Evolutionary conservation across 257 asterid genomes (phyloP).

Genomic region (Solanum megistacrolobum): DNA sequence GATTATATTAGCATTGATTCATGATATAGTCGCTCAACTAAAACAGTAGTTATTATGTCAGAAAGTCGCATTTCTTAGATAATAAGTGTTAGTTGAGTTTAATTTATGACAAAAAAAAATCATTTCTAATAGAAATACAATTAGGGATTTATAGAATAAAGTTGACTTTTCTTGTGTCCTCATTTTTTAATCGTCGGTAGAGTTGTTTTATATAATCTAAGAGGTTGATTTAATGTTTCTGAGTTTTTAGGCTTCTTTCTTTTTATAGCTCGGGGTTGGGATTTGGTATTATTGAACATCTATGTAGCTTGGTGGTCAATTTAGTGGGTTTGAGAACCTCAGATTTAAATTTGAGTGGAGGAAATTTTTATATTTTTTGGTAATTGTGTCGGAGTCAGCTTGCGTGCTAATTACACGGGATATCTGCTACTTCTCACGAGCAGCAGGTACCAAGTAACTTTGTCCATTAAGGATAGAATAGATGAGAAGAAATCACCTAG

Average conservation of each 20-base stretch:
- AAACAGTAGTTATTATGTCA: neutral
- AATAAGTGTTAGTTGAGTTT: neutral
- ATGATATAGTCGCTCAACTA: accelerated
- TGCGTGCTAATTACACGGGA: too few species aligned
- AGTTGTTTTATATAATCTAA: neutral
- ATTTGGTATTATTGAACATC: neutral
- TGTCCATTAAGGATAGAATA: too few species aligned
- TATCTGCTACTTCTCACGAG: too few species aligned
- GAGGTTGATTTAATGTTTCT: neutral
- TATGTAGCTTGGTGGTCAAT: neutral
- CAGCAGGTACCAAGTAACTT: too few species aligned
- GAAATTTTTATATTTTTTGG: too few species aligned
- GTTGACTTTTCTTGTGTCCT: neutral
- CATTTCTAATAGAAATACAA: neutral
- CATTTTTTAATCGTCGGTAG: neutral
- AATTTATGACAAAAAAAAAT: neutral
- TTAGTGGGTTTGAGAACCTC: neutral
- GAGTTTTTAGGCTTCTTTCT: neutral
- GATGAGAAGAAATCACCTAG: too few species aligned
- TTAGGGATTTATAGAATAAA: neutral
- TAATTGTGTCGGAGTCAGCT: too few species aligned
- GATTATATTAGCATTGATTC: neutral
- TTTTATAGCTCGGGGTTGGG: neutral
- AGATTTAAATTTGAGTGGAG: neutral
- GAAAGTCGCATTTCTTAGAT: neutral